phyloP scores from a whole-genome alignment of 345 rosid species.

The Erucastrum elatum region DNA sequence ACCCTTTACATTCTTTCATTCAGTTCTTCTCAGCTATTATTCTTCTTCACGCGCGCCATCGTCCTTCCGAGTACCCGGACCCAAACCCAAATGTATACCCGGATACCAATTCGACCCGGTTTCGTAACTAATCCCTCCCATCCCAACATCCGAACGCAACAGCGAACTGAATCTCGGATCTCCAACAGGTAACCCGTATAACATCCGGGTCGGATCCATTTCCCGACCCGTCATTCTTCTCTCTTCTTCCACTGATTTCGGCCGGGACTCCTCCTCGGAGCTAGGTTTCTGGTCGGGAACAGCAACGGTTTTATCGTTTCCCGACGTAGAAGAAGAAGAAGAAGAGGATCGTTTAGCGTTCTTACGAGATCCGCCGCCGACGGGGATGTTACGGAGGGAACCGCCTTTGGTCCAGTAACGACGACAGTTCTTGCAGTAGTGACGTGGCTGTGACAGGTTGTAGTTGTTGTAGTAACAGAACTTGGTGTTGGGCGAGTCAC shows the following conservation, averaged over 20 bases:
- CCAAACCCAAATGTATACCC: slow-evolving; percentile 38
- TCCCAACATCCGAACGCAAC: slow-evolving; percentile 44
- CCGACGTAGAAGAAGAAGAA: slow-evolving; percentile 1
- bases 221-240: slow-evolving; percentile 5
- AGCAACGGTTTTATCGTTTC: slow-evolving; percentile 32
- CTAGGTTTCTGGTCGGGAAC: slow-evolving; percentile 36
- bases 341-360: slow-evolving; percentile 49
- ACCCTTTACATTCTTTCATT: neutral
- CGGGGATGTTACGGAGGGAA: slow-evolving; percentile 83
- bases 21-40: slow-evolving; percentile 27
- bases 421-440: slow-evolving; percentile 84
- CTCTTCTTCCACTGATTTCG: neutral
- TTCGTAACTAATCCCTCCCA: slow-evolving; percentile 45
- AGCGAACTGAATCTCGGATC: slow-evolving; percentile 60
- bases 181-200: slow-evolving; percentile 47
- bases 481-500: slow-evolving; percentile 77
- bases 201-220: slow-evolving; percentile 47
- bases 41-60: slow-evolving; percentile 51
- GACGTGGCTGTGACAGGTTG: slow-evolving; percentile 84
- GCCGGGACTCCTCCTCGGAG: slow-evolving; percentile 18
- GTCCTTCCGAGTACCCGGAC: slow-evolving; percentile 34
- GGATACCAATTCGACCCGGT: slow-evolving; percentile 47
- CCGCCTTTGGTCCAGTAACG: slow-evolving; percentile 99
- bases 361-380: slow-evolving; percentile 87
- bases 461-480: slow-evolving; percentile 98